Conservation (phyloP, 2,329 filamentous ascomycete genomes). For the Penicillium capsulatum region DNA sequence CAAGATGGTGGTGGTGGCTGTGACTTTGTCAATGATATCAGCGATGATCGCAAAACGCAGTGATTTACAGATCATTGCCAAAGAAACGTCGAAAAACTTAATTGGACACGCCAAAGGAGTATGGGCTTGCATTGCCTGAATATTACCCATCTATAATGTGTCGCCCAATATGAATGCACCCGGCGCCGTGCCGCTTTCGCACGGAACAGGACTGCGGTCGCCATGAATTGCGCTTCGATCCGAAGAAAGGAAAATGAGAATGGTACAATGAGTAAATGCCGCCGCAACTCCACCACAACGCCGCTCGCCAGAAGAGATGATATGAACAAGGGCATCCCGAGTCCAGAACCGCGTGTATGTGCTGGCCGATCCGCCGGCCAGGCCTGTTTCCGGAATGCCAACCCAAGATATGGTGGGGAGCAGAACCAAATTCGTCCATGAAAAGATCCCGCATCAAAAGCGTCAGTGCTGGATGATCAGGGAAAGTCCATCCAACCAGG, state of each 20-base stretch:
- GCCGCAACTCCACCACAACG: conserved; percentile 12
- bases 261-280: conserved; percentile 13
- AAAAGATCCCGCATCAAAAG: background rate
- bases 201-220: background rate
- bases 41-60: too few species aligned
- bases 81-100: background rate
- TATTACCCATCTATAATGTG: conserved; percentile 19
- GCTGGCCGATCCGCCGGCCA: conserved; percentile 8
- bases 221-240: conserved; percentile 6
- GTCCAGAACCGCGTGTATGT: conserved; percentile 14
- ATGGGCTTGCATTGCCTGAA: conserved; percentile 3
- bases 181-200: conserved; percentile 9
- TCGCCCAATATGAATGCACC: conserved; percentile 17
- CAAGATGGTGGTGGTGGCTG: too few species aligned
- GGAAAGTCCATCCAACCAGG: conserved; percentile 82
- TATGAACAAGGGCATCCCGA: conserved; percentile 17
- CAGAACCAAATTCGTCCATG: background rate
- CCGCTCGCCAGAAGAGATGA: conserved; percentile 7
- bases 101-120: background rate
- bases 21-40: too few species aligned
- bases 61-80: too few species aligned
- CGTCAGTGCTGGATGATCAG: conserved; percentile 68
- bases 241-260: conserved; percentile 7
- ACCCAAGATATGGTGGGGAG: conserved; percentile 6
- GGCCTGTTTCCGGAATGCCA: conserved; percentile 6